Percentiles rank a stretch among this genome's conserved stretches.
phyloP scores from a whole-genome alignment of 345 rosid genomes.

The Erodium maritimum region DNA sequence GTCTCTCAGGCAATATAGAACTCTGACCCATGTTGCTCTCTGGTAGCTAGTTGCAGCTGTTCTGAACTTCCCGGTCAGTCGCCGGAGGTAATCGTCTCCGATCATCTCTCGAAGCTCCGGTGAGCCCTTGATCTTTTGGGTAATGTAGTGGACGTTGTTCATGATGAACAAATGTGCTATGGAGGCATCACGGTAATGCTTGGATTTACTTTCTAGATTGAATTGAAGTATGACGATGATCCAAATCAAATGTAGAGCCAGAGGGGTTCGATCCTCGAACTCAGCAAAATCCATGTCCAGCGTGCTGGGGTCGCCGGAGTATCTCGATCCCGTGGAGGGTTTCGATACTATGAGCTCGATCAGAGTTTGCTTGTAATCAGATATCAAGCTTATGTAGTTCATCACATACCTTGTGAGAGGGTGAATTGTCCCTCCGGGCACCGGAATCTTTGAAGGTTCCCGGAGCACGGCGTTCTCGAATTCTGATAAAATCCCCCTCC shows the following conservation, averaged over 20 bases:
- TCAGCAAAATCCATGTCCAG: slow-evolving; percentile 76
- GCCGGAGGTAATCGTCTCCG: slow-evolving; percentile 69
- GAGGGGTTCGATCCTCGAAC: slow-evolving; percentile 54
- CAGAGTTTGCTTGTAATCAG: slow-evolving; percentile 80
- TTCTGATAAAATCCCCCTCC: slow-evolving; percentile 72
- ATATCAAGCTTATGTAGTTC: slow-evolving; percentile 84
- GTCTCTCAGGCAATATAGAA: slow-evolving; percentile 67
- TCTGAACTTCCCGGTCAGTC: slow-evolving; percentile 60
- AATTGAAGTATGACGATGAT: slow-evolving; percentile 68
- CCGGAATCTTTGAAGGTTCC: slow-evolving; percentile 65
- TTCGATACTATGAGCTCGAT: slow-evolving; percentile 65
- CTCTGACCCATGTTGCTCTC: slow-evolving; percentile 80
- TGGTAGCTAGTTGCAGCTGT: slow-evolving; percentile 72
- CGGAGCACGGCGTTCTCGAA: slow-evolving; percentile 68
- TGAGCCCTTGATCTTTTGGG: slow-evolving; percentile 73
- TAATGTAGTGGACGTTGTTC: slow-evolving; percentile 88
- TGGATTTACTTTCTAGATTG: slow-evolving; percentile 79
- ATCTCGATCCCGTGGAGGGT: slow-evolving; percentile 61
- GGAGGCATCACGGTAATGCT: slow-evolving; percentile 64
- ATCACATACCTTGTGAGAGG: slow-evolving; percentile 94
- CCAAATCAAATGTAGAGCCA: slow-evolving; percentile 86
- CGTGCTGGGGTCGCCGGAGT: slow-evolving; percentile 53
- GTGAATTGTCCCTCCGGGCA: slow-evolving; percentile 90
- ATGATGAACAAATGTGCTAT: slow-evolving; percentile 67
- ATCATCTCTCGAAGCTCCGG: slow-evolving; percentile 84